These are phyloP conservation scores for Penicillium salamii DNA, from an alignment of 495 filamentous ascomycete species.

Conservation along the genomic window DNA sequence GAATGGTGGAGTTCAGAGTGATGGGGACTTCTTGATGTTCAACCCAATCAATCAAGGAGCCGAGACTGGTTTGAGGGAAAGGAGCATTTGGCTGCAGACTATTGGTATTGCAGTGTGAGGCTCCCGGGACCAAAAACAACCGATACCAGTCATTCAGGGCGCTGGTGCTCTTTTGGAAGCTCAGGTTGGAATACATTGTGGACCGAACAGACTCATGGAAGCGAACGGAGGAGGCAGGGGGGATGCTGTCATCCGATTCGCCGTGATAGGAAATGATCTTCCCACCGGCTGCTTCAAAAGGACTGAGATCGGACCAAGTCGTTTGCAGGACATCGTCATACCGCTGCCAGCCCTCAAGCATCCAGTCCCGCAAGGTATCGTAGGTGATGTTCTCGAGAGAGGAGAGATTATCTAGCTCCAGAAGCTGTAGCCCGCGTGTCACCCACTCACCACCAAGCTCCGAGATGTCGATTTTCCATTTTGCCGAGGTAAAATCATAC, in stretches of 20 bases:
- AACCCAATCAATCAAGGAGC: conserved; percentile 46
- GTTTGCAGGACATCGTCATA: conserved; percentile 45
- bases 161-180: conserved; percentile 26
- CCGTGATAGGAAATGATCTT: conserved; percentile 41
- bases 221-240: conserved; percentile 37
- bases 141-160: conserved; percentile 40
- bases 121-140: conserved; percentile 42
- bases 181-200: conserved; percentile 34
- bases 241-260: conserved; percentile 40
- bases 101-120: conserved; percentile 35
- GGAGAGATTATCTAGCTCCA: conserved; percentile 28
- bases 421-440: conserved; percentile 33
- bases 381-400: conserved; percentile 39
- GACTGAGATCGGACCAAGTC: conserved; percentile 42
- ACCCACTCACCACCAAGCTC: conserved; percentile 37
- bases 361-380: conserved; percentile 43
- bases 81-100: conserved; percentile 31
- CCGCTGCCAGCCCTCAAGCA: conserved; percentile 23
- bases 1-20: conserved; percentile 30
- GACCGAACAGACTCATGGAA: conserved; percentile 43
- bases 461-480: conserved; percentile 31
- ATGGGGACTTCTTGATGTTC: conserved; percentile 38
- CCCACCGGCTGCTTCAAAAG: conserved; percentile 42
- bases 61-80: conserved; percentile 32
- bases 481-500: conserved; percentile 30